phyloP scores from a whole-genome alignment of 2,329 filamentous ascomycete species.

The Xylariaceae sp. region DNA sequence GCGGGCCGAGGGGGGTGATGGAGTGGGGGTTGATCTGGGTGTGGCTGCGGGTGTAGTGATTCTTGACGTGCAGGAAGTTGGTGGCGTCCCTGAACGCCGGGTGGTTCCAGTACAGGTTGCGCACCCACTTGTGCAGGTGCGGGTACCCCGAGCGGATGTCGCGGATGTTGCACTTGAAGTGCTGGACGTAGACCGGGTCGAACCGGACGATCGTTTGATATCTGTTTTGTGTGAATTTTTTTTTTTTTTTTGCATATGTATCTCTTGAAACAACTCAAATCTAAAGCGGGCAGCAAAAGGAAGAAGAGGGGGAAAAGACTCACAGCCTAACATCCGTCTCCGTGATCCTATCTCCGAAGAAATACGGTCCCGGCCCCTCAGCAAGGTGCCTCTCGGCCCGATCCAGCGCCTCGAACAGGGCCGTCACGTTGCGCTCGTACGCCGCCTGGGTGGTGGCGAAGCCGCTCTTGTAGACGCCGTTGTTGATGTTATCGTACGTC shows the following conservation, averaged over 20 bases:
- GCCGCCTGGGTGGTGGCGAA: slow-evolving; percentile 84
- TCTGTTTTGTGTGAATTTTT: slow-evolving; percentile 16
- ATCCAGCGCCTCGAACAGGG: slow-evolving; percentile 78
- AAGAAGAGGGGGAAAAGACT: slow-evolving; percentile 30
- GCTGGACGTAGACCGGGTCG: slow-evolving; percentile 76
- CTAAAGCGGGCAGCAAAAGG: background rate
- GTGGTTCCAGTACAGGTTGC: slow-evolving; percentile 81
- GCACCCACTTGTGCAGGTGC: slow-evolving; percentile 77
- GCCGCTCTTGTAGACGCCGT: slow-evolving; percentile 74
- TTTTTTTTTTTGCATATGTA: slow-evolving; percentile 1
- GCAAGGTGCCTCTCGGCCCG: slow-evolving; percentile 71
- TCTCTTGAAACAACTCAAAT: background rate
- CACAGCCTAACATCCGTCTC: slow-evolving; percentile 79
- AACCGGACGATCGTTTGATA: slow-evolving; percentile 38
- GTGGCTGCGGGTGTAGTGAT: slow-evolving; percentile 65
- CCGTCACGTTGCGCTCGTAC: slow-evolving; percentile 73
- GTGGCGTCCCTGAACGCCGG: slow-evolving; percentile 81
- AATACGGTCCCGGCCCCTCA: slow-evolving; percentile 61
- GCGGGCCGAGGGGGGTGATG: slow-evolving; percentile 84
- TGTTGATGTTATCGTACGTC: slow-evolving; percentile 76
- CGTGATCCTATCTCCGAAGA: slow-evolving; percentile 75
- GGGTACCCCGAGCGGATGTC: slow-evolving; percentile 88
- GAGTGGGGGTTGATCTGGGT: slow-evolving; percentile 67
- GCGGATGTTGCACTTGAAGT: slow-evolving; percentile 84
- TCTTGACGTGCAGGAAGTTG: slow-evolving; percentile 95